Base-by-base conservation (phyloP, 2,329 filamentous ascomycete species). In the Xylaria sp. region DNA sequence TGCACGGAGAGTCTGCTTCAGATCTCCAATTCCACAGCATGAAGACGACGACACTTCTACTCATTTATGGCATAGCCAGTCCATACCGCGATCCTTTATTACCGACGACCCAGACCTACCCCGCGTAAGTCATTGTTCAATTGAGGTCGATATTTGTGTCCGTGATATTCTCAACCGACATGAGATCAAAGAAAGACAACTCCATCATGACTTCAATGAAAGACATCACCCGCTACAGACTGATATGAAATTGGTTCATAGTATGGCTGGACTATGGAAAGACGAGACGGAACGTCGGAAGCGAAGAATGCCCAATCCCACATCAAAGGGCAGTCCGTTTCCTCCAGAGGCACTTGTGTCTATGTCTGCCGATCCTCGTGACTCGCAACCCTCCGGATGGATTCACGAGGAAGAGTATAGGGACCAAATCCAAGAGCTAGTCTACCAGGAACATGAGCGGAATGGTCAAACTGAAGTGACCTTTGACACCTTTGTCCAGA, bases 231-330 rank as follows among this genome's bases (percentile, higher is more conserved):
- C 92, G 2, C 79, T 91, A 23, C 83, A 88, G 0, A 80, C 85
- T 0, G 90, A 93, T 71, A 84, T 94, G 76, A 97, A 97, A 76
- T 85, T 97, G 12, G 94, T 99, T 5, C 90, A 93, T 76, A 99
- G 96, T 71, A 95, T 99, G 92, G 94, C 93, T 64, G 92, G 93
- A 0, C 81, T 99, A 2, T 99, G 96, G 96, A 90, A 90, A 77
- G 93, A 97, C 74, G 96, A 98, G 79, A 93, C 91, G 0, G 90
- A 89, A 67, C 88, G 94, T 53, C 88, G 94, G 37, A 95, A 92
- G 79, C 85, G 87, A 57, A 88, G 87, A 54, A 91, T 95, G 87
- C 87, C 89, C 1, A 83, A 91, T 55, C 82, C 81, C 5, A 84
- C 89, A 71, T 85, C 89, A 37, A 88, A 85, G 5, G 93, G 89